phyloP scores from a whole-genome alignment of 202 grass and related monocot species.

The Hordeum pubiflorum region DNA sequence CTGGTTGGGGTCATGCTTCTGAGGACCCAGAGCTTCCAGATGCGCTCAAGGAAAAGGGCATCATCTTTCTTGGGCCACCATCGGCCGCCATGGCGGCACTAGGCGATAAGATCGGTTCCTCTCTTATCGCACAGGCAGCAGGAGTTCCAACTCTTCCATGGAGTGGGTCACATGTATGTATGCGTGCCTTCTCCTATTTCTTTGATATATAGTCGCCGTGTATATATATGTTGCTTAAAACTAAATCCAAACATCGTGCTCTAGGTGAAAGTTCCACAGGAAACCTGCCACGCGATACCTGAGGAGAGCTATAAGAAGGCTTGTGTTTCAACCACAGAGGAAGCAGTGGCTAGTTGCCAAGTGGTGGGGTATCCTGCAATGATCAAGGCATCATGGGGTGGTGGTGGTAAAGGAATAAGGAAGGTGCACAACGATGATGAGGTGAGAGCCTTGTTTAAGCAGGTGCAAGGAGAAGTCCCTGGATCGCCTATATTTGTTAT shows the following conservation, averaged over 20 bases:
- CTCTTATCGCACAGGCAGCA: conserved; percentile 94
- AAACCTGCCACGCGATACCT: conserved; percentile 65
- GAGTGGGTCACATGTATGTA: conserved; percentile 89
- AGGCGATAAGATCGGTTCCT: conserved; percentile 97
- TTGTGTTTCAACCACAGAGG: conserved; percentile 87
- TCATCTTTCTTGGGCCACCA: conserved; percentile 90
- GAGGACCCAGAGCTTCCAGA: conserved; percentile 96
- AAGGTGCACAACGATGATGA: conserved; percentile 99
- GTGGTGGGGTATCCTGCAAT: conserved; percentile 94
- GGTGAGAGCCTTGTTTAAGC: conserved; percentile 90
- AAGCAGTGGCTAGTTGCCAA: conserved; percentile 90
- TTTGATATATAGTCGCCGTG: neutral
- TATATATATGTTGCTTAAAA: neutral
- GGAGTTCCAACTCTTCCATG: conserved; percentile 97
- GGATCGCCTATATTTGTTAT: conserved; percentile 99
- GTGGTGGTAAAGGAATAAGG: conserved; percentile 97
- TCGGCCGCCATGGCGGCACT: conserved; percentile 76
- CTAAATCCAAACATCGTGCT: conserved; percentile 12
- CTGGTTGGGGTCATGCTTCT: conserved; percentile 97
- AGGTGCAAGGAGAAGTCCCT: conserved; percentile 99
- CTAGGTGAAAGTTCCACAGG: conserved; percentile 66
- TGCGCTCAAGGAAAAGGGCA: conserved; percentile 68
- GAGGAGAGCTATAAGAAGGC: conserved; percentile 85
- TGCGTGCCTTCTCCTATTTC: conserved; percentile 23
- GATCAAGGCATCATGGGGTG: conserved; percentile 99